Percentiles rank a stretch among this genome's conserved stretches.
Conservation (phyloP, 305 asterid genomes). For the Fraxinus greggii region DNA sequence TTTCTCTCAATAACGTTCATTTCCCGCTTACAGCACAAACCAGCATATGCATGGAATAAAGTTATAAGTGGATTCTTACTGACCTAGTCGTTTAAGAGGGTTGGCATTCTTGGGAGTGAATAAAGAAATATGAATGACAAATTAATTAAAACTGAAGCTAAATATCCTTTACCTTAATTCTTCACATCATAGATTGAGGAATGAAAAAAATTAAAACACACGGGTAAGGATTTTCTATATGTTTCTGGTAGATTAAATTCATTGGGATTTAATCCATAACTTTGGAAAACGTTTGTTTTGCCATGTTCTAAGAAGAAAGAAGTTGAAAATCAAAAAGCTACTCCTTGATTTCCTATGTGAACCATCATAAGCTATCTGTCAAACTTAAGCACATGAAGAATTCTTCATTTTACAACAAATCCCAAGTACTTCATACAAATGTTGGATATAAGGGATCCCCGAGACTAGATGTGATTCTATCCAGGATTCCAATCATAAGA, state of each 20-base stretch:
- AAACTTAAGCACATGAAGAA: not conserved
- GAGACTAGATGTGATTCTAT: not conserved
- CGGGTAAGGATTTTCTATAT: not conserved
- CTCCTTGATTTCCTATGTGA: not conserved
- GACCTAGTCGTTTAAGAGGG: not conserved
- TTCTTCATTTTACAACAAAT: not conserved
- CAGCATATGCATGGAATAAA: not conserved
- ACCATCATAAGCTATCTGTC: not conserved
- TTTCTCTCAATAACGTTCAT: not conserved
- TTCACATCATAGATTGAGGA: not conserved
- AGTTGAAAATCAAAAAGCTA: not conserved
- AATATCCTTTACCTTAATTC: not conserved
- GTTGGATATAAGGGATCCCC: not conserved
- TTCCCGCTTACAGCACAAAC: not conserved
- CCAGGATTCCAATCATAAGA: not conserved
- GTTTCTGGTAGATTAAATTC: not conserved
- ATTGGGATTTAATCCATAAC: not conserved
- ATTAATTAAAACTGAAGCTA: not conserved
- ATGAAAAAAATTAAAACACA: not conserved
- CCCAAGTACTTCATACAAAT: not conserved
- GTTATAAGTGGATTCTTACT: not conserved
- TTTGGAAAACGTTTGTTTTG: not conserved
- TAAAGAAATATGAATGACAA: not conserved
- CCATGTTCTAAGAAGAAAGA: not conserved
- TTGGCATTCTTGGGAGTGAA: not conserved